Evolutionary conservation across 2,329 filamentous ascomycete species (phyloP), one percentile per base, ranked within the genome.

Genomic region (Cucurbitaria berberidis): DNA sequence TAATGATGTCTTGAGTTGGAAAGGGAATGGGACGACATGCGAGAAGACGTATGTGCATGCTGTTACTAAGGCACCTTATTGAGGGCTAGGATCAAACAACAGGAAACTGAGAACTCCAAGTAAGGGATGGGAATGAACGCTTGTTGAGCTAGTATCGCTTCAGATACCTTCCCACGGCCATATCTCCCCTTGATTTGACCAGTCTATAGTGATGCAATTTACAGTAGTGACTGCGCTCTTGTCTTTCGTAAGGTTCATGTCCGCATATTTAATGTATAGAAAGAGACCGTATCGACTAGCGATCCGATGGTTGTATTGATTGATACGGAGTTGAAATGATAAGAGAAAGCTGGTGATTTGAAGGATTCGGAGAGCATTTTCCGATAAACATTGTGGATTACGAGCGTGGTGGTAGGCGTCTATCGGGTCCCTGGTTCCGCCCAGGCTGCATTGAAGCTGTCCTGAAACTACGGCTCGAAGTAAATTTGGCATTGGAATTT

Each of bases 211-310:
- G 76, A 16, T 74, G 64, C 1, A 58, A 58, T 5, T 75, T 66
- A 63, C 76, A 82, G 64, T 82, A 82, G 51, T 75, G 68, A 26
- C 74, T 58, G 59, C 80, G 76, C 4, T 80, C 80, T 29, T 74
- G 0, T 72, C 69, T 27, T 72, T 71, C 42, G 70, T 73, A 59
- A 82, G 66, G 34, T 70, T 74, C 8, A 79, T 73, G 65, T 83
- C 81, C 16, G 78, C 76, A 57, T 82, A 83, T 66, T 82, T 82
- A 61, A 78, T 76, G 60, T 82, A 83, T 68, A 63, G 35, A 66
- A 69, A 29, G 68, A 63, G n/a, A n/a, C n/a, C 59, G 66, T 66
- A 42, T 68, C 68, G 51, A 69, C 45, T 34, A 38, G 10, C 21
- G 35, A 21, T 38, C 13, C 13, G 18, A 38, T 38, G 5, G 34